These are phyloP conservation scores for Sclerotinia minor DNA, from an alignment of 2,329 filamentous ascomycete species.

Conservation along the genomic window DNA sequence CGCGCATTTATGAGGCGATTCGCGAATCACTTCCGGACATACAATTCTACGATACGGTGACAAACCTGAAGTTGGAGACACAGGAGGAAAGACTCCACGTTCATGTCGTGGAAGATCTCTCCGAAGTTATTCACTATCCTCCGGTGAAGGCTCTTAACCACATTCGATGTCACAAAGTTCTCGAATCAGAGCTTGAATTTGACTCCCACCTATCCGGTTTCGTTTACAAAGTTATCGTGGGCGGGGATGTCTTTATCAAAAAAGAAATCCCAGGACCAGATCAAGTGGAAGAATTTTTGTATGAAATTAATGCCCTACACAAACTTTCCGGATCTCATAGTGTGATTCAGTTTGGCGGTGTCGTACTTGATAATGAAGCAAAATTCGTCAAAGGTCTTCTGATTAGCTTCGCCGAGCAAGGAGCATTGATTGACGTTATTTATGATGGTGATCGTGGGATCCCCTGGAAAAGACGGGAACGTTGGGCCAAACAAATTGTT, in stretches of 20 bases:
- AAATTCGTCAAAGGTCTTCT: constrained; percentile 82
- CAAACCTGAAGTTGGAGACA: constrained; percentile 91
- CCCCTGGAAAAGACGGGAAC: constrained; percentile 71
- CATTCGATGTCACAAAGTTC: constrained; percentile 62
- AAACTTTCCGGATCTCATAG: constrained; percentile 69
- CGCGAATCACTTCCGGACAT: constrained; percentile 90
- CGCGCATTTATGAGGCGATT: constrained; percentile 91
- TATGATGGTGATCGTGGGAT: constrained; percentile 70
- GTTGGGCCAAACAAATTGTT: constrained; percentile 90
- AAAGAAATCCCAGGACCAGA: constrained; percentile 98
- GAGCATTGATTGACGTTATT: constrained; percentile 85
- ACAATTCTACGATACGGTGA: constrained; percentile 93
- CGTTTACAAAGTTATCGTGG: constrained; percentile 85
- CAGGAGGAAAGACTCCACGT: constrained; percentile 85
- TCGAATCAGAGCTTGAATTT: constrained; percentile 76
- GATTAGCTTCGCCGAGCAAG: constrained; percentile 82
- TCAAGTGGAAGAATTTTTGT: constrained; percentile 93
- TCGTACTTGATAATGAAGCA: constrained; percentile 77
- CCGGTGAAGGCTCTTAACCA: constrained; percentile 71
- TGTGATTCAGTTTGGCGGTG: constrained; percentile 83
- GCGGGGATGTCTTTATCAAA: constrained; percentile 76
- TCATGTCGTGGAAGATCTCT: constrained; percentile 91
- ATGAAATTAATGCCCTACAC: constrained; percentile 94
- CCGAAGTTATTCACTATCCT: constrained; percentile 87
- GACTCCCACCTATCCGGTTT: constrained; percentile 95